Base-by-base conservation (phyloP, 192 early-diverging fungal genomes). In the Backusella mclennaniae region DNA sequence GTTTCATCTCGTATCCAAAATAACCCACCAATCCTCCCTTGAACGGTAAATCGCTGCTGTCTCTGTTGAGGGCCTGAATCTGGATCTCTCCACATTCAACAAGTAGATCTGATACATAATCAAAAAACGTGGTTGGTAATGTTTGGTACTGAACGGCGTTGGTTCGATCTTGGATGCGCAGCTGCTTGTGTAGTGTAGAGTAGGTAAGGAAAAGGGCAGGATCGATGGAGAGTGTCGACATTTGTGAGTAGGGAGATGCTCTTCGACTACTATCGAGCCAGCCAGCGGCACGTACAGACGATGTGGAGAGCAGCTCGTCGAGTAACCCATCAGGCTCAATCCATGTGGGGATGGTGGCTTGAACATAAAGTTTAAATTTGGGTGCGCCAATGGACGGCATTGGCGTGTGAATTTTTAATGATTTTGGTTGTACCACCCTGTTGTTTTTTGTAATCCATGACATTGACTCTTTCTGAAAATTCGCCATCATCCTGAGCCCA, bases 1-100 rank as follows among this genome's bases (percentile, higher is more conserved):
- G 72, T 73, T 95, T 95, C 94, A 99, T 95, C 73, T 97, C 97
- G 80, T 99, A 99, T 0, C 94, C 95, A 85, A 97, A 92, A 77
- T 93, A 95, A 0, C 97, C 97, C 0, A 96, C 84, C 83, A 96
- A 85, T 0, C 97, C 97, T 67, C 95, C 89, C n/a, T 87, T 81
- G 72, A 98, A 98, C 49, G 80, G n/a, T 12, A 78, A 33, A 23
- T 53, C 85, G 67, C 11, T 29, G 9, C 56, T 12, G 4, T 29
- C 56, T 14, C 52, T 53, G n/a, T 53, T 53, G n/a, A 53, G 6
- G n/a, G 52, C 52, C 21, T 53, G 6, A 23, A 53, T 9, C 5
- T 63, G 56, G 9, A 63, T 26, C 26, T 63, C 23, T 0, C 56
- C 56, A 63, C 56, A 63, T 0, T 71, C 52, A 33, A 17, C 15